Base-by-base conservation (phyloP, 495 filamentous ascomycete species). In the Collariella sp. region DNA sequence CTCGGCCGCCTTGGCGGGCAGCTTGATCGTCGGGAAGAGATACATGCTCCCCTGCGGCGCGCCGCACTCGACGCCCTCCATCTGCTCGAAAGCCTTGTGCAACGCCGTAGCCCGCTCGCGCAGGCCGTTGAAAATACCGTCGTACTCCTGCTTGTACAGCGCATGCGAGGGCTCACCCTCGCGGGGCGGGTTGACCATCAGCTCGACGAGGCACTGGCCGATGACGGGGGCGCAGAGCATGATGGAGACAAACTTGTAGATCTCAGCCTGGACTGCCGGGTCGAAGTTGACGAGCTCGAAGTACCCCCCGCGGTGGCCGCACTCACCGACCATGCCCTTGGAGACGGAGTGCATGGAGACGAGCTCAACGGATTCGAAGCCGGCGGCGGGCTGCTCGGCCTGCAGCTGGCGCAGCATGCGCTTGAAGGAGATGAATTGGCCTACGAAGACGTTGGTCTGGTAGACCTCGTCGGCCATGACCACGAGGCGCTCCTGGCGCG, bases 251-350 rank as follows among this genome's bases (percentile, higher is more conserved):
- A 95, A 91, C 74, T 98, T 98, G 80, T 98, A 98, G 69, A 98
- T 89, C 77, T 97, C 86, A 48, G 84, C 89, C 54, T 84, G 82
- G 52, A 98, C 94, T 61, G 83, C 76, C 12, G 83, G 78, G 67
- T 93, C 84, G 70, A 98, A 97, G 54, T 86, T 86, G 50, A 87
- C 79, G 51, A 98, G 80, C 73, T 98, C 93, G 66, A 96, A 97
- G 75, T 93, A 98, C 45, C 93, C 93, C 57, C 90, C 94, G 38
- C 93, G 88, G 72, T 98, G 93, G 36, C 93, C 94, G 65, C 91
- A 97, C 73, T 97, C 91, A 62, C 91, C 91, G 11, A 96, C 87
- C 91, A 97, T 96, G 62, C 91, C 91, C 81, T 97, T 97, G 56
- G 87, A 93, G 53, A 86, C 76, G 60, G 84, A 88, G 75, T 93